These are phyloP conservation scores for Nakazawaea holstii DNA, from an alignment of 805 yeast species.

Conservation along the genomic window DNA sequence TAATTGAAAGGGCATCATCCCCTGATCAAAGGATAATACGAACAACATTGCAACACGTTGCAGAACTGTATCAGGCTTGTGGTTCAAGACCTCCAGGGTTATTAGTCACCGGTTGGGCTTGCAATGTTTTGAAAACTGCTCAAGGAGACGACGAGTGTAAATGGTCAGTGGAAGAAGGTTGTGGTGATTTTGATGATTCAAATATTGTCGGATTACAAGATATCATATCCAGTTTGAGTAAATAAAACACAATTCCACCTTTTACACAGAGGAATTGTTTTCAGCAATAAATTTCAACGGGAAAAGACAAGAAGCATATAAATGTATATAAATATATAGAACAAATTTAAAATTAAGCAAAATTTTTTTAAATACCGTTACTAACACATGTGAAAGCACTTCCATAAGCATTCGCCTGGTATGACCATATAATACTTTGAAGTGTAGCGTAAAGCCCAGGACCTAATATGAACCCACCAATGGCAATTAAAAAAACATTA, in stretches of 20 bases:
- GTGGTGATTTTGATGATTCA: constrained; percentile 9
- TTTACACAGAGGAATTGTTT: too few relatives aligned
- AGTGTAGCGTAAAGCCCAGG: constrained; percentile 55
- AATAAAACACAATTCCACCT: too few relatives aligned
- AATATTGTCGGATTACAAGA: background rate
- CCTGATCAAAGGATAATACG: constrained; percentile 86
- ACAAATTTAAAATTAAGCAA: too few relatives aligned
- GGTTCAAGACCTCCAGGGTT: constrained; percentile 95
- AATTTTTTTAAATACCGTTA: constrained; percentile 24
- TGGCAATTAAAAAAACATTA: constrained; percentile 32
- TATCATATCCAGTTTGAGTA: background rate
- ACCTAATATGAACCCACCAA: constrained; percentile 52
- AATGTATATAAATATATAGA: too few relatives aligned
- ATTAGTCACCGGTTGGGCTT: constrained; percentile 75
- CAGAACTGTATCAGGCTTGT: constrained; percentile 64
- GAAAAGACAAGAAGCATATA: too few relatives aligned
- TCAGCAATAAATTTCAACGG: too few relatives aligned
- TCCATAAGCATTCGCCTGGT: constrained; percentile 43
- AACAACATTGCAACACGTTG: constrained; percentile 61
- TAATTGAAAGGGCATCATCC: constrained; percentile 88
- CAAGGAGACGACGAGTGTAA: constrained; percentile 15
- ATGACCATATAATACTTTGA: constrained; percentile 48
- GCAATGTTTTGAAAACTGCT: constrained; percentile 41
- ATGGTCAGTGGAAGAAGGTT: constrained; percentile 48
- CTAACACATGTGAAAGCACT: constrained; percentile 46